A percentile compares a stretch with the other conserved stretches of the same genome.
Evolutionary conservation across 352 stramenopile species (phyloP).

Genomic region (Aphanomyces astaci): DNA sequence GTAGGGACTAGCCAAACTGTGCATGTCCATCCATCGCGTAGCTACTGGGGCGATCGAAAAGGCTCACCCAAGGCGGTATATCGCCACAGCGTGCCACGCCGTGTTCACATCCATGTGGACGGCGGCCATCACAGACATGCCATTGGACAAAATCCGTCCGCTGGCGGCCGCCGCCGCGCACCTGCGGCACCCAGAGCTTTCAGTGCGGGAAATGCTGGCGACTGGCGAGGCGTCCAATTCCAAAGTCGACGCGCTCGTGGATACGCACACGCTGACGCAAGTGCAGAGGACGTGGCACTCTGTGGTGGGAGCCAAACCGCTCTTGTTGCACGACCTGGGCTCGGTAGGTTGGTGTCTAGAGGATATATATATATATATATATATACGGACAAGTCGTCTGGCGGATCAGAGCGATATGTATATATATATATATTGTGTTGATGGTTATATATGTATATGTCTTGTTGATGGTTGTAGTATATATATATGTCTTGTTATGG

Average conservation of each 20-base stretch:
- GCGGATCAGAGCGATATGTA: no score
- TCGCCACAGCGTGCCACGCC: slow-evolving; percentile 59
- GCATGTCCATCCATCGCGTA: slow-evolving; percentile 80
- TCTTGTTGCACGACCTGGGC: slow-evolving; percentile 64
- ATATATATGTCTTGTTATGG: no score
- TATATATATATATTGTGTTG: no score
- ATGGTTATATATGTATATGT: no score
- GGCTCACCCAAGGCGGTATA: slow-evolving; percentile 71
- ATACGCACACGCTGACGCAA: slow-evolving; percentile 74
- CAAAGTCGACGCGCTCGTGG: not conserved
- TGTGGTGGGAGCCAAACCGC: slow-evolving; percentile 37
- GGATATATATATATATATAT: no score
- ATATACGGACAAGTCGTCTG: no score
- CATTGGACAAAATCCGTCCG: not conserved
- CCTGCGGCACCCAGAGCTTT: not conserved
- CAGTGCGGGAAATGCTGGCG: not conserved
- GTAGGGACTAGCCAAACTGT: slow-evolving; percentile 61
- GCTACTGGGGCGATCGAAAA: slow-evolving; percentile 77
- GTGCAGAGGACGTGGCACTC: slow-evolving; percentile 21
- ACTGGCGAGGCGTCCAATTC: not conserved
- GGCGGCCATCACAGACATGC: not conserved
- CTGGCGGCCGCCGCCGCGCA: not conserved
- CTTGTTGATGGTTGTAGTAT: no score
- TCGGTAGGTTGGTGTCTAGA: slow-evolving; percentile 30
- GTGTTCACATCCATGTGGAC: slow-evolving; percentile 67